Evolutionary conservation across 2,329 filamentous ascomycete genomes (phyloP), one percentile per base, ranked within the genome.

Genomic region (Rhynchosporium secalis): DNA sequence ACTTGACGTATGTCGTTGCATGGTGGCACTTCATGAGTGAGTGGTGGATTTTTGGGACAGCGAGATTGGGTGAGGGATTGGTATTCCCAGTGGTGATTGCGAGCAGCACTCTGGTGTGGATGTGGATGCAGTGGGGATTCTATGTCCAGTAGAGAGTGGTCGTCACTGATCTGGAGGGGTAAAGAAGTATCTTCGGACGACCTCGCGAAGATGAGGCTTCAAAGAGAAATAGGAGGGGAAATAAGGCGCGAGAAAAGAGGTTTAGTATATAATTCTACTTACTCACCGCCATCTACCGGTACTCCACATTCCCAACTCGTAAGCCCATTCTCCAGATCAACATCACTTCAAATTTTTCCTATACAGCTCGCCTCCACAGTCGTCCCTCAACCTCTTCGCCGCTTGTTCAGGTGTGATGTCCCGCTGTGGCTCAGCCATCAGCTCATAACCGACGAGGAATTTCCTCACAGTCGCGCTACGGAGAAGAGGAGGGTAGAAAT

Each of bases 351-450:
- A 63, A 15, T 61, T 52, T 60, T 88, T 92, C 67, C 95, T 85
- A 74, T 99, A 98, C 66, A 99, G 78, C 73, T 91, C 86, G 15
- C 92, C 92, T 3, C 86, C 90, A 66, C 92, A 93, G 62, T 82
- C 81, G 47, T 68, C 67, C 90, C 72, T 85, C 63, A 99, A 78
- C 56, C 86, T 86, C 31, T 86, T 86, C 13, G 95, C 90, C 1
- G 95, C 95, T 78, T 98, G 95, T 77, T 99, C 95, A 0, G 95
- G 94, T 0, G 95, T 99, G 71, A 99, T 98, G 75, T 99, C 95
- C 63, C 95, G 85, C 77, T 99, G 95, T n/a, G 95, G 94, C 78
- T 99, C 95, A 1, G 91, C 95, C 85, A 99, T 86, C 78, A 99
- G 83, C 78, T 99, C 95, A 75, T 96, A 98, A 0, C 95, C 95